phyloP scores from a whole-genome alignment of 208 protist species.

The Crithidia fasciculata region DNA sequence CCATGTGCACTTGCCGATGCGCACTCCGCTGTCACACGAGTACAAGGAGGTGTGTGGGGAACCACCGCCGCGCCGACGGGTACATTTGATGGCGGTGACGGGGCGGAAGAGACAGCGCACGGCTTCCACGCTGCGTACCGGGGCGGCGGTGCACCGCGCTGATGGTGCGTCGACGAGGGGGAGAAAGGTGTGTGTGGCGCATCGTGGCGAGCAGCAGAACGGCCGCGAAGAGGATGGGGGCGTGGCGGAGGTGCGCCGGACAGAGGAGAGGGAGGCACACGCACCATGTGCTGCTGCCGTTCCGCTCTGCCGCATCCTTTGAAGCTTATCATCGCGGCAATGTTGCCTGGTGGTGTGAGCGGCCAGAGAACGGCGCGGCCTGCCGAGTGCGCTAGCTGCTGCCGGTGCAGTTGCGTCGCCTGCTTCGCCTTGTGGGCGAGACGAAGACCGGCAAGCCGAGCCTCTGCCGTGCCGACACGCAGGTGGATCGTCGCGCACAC shows the following conservation, averaged over 20 bases:
- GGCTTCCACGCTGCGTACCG: conserved; percentile 1
- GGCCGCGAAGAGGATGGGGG: background rate
- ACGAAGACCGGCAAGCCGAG: conserved; percentile 16
- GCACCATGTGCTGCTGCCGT: background rate
- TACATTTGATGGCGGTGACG: background rate
- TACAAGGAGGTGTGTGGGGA: conserved; percentile 12
- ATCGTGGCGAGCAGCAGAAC: background rate
- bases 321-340: background rate
- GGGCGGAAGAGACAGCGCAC: background rate
- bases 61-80: background rate
- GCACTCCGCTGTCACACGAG: background rate
- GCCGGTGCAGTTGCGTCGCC: conserved; percentile 8
- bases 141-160: background rate
- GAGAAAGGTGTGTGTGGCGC: background rate
- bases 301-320: background rate
- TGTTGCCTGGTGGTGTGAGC: background rate
- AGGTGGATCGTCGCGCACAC: conserved; percentile 13
- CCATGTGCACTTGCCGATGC: background rate
- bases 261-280: background rate
- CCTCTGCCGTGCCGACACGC: conserved; percentile 22
- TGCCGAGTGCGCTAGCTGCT: background rate
- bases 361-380: background rate
- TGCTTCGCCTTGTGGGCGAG: conserved; percentile 18
- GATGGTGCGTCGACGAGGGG: background rate
- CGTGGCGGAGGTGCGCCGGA: background rate